These are phyloP conservation scores for Entelexis sorbosivorans DNA, from an alignment of 1,139 yeast species.

Conservation along the genomic window DNA sequence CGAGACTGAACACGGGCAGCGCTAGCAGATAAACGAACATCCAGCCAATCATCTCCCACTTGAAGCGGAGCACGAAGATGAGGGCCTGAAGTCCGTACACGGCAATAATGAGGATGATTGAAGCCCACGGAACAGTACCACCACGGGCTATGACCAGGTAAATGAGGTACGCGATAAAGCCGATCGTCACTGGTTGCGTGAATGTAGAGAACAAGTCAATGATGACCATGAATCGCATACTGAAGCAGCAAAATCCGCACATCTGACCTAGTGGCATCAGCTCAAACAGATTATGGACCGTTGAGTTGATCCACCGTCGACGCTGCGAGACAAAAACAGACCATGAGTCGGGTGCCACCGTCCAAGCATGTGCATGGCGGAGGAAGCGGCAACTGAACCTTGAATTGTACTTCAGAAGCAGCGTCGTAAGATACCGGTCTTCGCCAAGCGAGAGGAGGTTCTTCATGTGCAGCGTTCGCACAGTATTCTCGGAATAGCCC, in stretches of 20 bases:
- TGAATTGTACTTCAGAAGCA: slow-evolving; percentile 33
- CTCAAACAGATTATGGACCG: slow-evolving; percentile 36
- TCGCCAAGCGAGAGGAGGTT: slow-evolving; percentile 36
- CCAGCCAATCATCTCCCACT: slow-evolving; percentile 40
- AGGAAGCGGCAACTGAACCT: slow-evolving; percentile 34
- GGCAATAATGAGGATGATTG: slow-evolving; percentile 33
- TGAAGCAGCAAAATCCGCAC: slow-evolving; percentile 38
- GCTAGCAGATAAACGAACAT: slow-evolving; percentile 35
- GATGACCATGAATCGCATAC: slow-evolving; percentile 36
- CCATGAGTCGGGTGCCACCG: slow-evolving; percentile 39
- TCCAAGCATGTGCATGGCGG: slow-evolving; percentile 34
- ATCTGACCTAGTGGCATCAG: slow-evolving; percentile 34
- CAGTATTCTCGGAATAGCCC: slow-evolving; percentile 33
- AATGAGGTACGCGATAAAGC: slow-evolving; percentile 34
- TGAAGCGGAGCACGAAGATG: slow-evolving; percentile 32
- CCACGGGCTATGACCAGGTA: slow-evolving; percentile 28
- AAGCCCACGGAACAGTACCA: slow-evolving; percentile 32
- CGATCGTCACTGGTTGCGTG: slow-evolving; percentile 36
- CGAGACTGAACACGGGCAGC: slow-evolving; percentile 33
- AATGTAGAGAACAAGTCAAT: slow-evolving; percentile 34
- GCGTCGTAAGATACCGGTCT: slow-evolving; percentile 36
- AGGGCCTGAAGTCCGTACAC: slow-evolving; percentile 36
- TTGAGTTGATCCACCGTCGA: slow-evolving; percentile 39
- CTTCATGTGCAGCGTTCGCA: slow-evolving; percentile 36
- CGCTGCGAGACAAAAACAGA: slow-evolving; percentile 36